phyloP scores from a whole-genome alignment of 352 stramenopile genomes.

The Pythium periplocum region DNA sequence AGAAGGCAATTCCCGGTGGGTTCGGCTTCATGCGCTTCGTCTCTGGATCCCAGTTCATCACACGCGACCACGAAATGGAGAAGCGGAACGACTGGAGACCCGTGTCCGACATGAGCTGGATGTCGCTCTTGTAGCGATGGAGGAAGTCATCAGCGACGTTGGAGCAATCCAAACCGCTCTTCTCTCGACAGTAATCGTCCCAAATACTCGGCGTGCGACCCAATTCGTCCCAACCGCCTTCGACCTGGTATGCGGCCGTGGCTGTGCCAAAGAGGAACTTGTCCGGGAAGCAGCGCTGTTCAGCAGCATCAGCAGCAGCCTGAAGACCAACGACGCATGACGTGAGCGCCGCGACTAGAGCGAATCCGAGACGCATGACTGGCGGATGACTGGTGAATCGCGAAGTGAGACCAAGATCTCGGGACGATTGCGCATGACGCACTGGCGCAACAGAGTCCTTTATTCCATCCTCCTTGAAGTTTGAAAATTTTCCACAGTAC shows the following conservation, averaged over 20 bases:
- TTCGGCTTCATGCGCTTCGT: slow-evolving; percentile 68
- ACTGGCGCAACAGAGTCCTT: too few relatives aligned
- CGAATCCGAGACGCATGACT: slow-evolving; percentile 1
- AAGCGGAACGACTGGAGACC: slow-evolving; percentile 92
- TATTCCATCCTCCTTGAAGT: too few relatives aligned
- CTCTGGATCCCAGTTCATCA: slow-evolving; percentile 74
- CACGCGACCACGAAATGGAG: slow-evolving; percentile 90
- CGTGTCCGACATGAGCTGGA: slow-evolving; percentile 90
- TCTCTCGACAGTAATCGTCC: slow-evolving; percentile 87
- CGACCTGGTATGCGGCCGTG: slow-evolving; percentile 92
- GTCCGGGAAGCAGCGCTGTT: slow-evolving; percentile 47
- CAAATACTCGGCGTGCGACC: slow-evolving; percentile 87
- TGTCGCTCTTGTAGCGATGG: slow-evolving; percentile 86
- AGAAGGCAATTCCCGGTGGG: slow-evolving; percentile 87
- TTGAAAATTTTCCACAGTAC: too few relatives aligned
- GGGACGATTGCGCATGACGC: too few relatives aligned
- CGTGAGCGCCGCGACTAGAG: neutral
- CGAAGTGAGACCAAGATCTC: neutral
- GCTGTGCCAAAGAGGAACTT: slow-evolving; percentile 87
- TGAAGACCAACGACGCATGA: too few relatives aligned
- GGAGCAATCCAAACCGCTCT: slow-evolving; percentile 70
- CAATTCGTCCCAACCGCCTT: slow-evolving; percentile 83
- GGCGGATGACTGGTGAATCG: neutral
- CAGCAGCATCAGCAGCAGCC: too few relatives aligned
- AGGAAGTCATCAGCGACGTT: slow-evolving; percentile 94